Evolutionary conservation across 2,329 filamentous ascomycete genomes (phyloP).

Genomic region (Monosporascus sp.): DNA sequence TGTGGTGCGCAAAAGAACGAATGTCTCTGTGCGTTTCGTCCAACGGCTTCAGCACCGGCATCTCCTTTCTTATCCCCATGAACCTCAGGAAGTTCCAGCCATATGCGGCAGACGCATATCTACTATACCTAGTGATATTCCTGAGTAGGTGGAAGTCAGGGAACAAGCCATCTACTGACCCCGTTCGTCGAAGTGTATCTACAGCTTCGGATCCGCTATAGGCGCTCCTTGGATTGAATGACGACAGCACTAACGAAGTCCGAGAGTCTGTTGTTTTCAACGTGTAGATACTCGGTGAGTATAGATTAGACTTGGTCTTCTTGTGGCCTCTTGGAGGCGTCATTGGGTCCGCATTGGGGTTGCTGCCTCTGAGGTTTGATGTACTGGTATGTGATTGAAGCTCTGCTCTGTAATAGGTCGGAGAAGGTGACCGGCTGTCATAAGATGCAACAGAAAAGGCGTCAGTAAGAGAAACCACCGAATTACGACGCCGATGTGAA

Average conservation of each 20-base stretch:
- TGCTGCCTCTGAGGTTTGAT: conserved; percentile 9
- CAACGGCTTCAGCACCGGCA: conserved; percentile 35
- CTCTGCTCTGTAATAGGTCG: conserved; percentile 20
- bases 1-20: conserved; percentile 59
- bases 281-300: conserved; percentile 55
- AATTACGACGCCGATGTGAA: conserved; percentile 46
- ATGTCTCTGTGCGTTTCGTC: conserved; percentile 54
- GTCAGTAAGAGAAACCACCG: conserved; percentile 51
- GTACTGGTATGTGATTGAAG: conserved; percentile 2
- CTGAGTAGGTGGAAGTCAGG: conserved; percentile 53
- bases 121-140: conserved; percentile 60
- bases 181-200: conserved; percentile 43
- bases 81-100: conserved; percentile 58
- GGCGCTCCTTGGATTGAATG: conserved; percentile 41
- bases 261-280: conserved; percentile 51
- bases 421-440: conserved; percentile 38
- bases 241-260: conserved; percentile 45
- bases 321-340: conserved; percentile 13
- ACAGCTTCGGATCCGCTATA: conserved; percentile 45
- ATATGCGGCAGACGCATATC: conserved; percentile 62
- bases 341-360: conserved; percentile 2
- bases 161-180: conserved; percentile 53
- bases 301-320: conserved; percentile 24
- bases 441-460: conserved; percentile 46
- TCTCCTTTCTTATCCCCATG: conserved; percentile 53